Evolutionary conservation across 441 rosid species (phyloP).

Genomic region (Pelargonium myrrhifolium): DNA sequence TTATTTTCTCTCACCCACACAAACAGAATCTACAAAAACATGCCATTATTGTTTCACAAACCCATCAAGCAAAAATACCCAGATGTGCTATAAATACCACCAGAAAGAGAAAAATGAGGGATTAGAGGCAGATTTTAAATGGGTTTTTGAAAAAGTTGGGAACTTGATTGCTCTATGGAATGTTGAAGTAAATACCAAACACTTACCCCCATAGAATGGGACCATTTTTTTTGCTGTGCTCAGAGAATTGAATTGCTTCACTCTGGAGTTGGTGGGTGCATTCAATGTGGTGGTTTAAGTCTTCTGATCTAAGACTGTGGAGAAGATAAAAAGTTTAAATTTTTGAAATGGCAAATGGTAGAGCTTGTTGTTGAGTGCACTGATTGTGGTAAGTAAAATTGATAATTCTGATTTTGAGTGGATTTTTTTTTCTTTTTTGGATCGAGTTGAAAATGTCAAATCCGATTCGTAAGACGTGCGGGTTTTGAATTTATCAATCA

Average conservation of each 20-base stretch:
- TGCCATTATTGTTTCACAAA: neutral
- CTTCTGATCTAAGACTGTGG: constrained; percentile 16
- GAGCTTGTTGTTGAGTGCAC: neutral
- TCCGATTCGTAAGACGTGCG: no score
- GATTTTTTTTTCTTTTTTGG: no score
- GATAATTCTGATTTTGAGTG: no score
- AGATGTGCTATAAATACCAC: constrained; percentile 6
- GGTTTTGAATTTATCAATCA: no score
- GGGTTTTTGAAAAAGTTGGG: constrained; percentile 13
- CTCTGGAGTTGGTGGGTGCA: constrained; percentile 54
- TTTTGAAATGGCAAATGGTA: neutral
- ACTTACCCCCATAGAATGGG: constrained; percentile 34
- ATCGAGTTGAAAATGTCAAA: no score
- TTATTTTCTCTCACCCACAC: constrained; percentile 14
- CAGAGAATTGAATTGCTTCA: constrained; percentile 40
- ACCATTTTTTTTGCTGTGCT: constrained; percentile 28
- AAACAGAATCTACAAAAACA: constrained; percentile 2
- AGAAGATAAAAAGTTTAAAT: neutral
- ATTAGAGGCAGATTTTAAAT: constrained; percentile 9
- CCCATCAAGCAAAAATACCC: constrained; percentile 3
- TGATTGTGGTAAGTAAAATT: no score
- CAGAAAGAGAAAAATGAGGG: constrained; percentile 12
- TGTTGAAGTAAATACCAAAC: constrained; percentile 20
- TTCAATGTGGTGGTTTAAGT: constrained; percentile 47
- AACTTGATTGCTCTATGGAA: neutral